Evolutionary conservation across 768 basidiomycete species (phyloP).

Genomic region (Mycena rebaudengoi): DNA sequence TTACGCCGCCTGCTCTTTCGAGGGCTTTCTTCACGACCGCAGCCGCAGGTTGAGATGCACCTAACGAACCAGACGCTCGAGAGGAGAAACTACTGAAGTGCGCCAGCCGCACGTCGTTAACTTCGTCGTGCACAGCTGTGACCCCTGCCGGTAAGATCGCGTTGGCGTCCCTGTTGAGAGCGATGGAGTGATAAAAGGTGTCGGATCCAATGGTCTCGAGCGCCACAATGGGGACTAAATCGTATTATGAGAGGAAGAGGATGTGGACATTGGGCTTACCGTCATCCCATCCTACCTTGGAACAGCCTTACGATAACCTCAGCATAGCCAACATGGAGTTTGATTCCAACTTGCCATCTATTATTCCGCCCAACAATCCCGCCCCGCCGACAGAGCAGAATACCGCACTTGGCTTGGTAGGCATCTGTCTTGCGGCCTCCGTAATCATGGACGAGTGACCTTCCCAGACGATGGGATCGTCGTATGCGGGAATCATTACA

Average conservation of each 20-base stretch:
- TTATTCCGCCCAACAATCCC: conserved; percentile 72
- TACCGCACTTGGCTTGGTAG: conserved; percentile 68
- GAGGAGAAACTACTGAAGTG: conserved; percentile 67
- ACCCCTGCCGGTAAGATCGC: conserved; percentile 52
- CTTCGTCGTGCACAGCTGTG: conserved; percentile 47
- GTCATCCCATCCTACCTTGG: conserved; percentile 69
- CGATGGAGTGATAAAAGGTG: conserved; percentile 76
- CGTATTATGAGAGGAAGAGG: not conserved
- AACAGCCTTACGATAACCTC: too few relatives aligned
- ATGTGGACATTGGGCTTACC: not conserved
- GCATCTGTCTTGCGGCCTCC: conserved; percentile 67
- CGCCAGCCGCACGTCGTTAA: conserved; percentile 61
- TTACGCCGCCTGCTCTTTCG: conserved; percentile 62
- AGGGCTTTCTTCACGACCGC: conserved; percentile 73
- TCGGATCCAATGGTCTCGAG: conserved; percentile 78
- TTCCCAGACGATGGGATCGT: conserved; percentile 74
- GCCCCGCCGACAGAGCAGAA: conserved; percentile 84
- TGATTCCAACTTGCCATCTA: not conserved
- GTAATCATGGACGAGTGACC: conserved; percentile 79
- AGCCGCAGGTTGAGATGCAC: conserved; percentile 71
- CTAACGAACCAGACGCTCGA: conserved; percentile 72
- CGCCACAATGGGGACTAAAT: conserved; percentile 65
- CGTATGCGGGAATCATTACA: conserved; percentile 76
- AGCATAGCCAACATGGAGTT: conserved; percentile 40
- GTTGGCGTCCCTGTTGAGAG: conserved; percentile 56